phyloP scores from a whole-genome alignment of 306 rosid species.

The Herpetospermum pedunculosum region DNA sequence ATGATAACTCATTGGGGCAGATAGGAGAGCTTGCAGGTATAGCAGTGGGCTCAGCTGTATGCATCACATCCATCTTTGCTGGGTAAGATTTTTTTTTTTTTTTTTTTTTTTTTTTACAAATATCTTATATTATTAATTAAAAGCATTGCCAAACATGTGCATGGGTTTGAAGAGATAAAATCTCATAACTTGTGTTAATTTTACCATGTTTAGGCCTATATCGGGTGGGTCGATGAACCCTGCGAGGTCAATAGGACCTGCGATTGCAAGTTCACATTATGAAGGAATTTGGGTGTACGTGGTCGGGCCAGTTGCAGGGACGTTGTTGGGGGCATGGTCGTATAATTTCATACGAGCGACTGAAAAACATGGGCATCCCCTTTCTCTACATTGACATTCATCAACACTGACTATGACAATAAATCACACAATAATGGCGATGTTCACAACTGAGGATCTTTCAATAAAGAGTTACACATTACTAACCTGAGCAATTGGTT shows the following conservation, averaged over 20 bases:
- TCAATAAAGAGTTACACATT: too few relatives aligned
- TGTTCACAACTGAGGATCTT: background rate
- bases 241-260: conserved; percentile 80
- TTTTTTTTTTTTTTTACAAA: too few relatives aligned
- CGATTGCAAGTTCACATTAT: conserved; percentile 43
- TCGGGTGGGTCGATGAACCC: conserved; percentile 95
- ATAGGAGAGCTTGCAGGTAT: conserved; percentile 55
- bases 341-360: conserved; percentile 35
- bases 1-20: conserved; percentile 17
- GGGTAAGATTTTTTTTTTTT: conserved; percentile 32
- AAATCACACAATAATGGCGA: too few relatives aligned
- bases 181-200: background rate
- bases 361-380: conserved; percentile 15
- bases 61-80: conserved; percentile 69
- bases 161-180: background rate
- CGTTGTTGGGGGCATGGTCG: conserved; percentile 55
- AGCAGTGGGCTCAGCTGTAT: conserved; percentile 73
- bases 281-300: conserved; percentile 60
- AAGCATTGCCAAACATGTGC: too few relatives aligned
- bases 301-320: conserved; percentile 57
- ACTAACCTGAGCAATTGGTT: too few relatives aligned
- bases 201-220: conserved; percentile 48
- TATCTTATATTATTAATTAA: too few relatives aligned
- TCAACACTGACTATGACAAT: conserved; percentile 8
- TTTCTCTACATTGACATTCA: conserved; percentile 19